phyloP scores from a whole-genome alignment of 2,329 filamentous ascomycete species.

The Knufia petricola region DNA sequence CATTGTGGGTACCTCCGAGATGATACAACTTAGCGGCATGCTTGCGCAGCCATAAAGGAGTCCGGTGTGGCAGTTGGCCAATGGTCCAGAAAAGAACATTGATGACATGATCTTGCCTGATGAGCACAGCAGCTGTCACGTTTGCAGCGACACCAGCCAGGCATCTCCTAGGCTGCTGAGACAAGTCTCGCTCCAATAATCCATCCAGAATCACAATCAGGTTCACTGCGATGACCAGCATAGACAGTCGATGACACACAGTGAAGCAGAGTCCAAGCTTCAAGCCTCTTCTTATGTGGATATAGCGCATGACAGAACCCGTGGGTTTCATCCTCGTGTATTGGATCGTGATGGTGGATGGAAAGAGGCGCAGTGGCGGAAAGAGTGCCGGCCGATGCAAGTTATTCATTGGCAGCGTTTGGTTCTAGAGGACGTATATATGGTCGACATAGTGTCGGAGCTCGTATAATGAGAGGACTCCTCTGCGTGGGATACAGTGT shows the following conservation, averaged over 20 bases:
- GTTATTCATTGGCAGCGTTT: too few species aligned
- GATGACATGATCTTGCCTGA: slow-evolving; percentile 43
- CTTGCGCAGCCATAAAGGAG: slow-evolving; percentile 36
- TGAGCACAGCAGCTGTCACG: slow-evolving; percentile 36
- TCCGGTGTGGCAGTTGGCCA: slow-evolving; percentile 32
- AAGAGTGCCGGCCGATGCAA: too few species aligned
- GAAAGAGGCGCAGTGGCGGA: too few species aligned
- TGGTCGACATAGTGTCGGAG: too few species aligned
- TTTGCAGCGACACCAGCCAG: slow-evolving; percentile 36
- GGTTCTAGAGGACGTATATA: too few species aligned
- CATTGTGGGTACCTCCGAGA: slow-evolving; percentile 43
- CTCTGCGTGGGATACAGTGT: too few species aligned
- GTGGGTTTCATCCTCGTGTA: too few species aligned
- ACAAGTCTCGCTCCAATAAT: slow-evolving; percentile 27
- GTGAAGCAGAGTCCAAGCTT: background rate
- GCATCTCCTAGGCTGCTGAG: slow-evolving; percentile 20
- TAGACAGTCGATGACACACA: slow-evolving; percentile 34
- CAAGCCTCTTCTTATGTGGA: background rate
- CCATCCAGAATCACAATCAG: slow-evolving; percentile 28
- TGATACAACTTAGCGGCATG: slow-evolving; percentile 41
- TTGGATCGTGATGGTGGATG: too few species aligned
- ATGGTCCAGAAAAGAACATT: slow-evolving; percentile 39
- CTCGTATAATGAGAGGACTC: too few species aligned
- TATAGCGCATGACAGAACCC: background rate
- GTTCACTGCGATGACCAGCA: slow-evolving; percentile 30